Conservation (phyloP, 352 stramenopile genomes). For the Halophytophthora batemanensis region DNA sequence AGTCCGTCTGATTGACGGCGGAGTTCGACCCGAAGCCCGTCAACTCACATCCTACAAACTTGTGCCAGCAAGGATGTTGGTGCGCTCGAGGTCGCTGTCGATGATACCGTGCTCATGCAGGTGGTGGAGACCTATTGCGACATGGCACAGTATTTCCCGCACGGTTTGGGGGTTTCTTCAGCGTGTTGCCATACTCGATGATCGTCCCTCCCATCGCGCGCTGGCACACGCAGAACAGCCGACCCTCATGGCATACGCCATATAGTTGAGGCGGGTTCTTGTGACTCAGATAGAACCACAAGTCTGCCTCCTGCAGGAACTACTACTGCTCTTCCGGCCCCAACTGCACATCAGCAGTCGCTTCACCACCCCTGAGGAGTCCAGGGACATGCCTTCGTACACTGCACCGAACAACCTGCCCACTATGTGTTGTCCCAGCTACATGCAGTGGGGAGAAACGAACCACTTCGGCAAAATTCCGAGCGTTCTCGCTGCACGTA, state of each 20-base stretch:
- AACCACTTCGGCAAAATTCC: constrained; percentile 11
- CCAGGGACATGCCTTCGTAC: too few relatives aligned
- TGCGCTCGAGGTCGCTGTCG: constrained; percentile 29
- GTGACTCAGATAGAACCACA: constrained; percentile 25
- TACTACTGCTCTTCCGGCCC: background rate
- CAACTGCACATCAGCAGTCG: constrained; percentile 2
- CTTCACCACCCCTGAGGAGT: constrained; percentile 12
- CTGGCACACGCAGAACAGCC: constrained; percentile 19
- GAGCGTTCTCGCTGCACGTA: background rate
- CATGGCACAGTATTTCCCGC: constrained; percentile 2
- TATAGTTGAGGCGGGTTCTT: constrained; percentile 26
- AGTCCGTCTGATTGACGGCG: constrained; percentile 4
- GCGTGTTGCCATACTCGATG: background rate
- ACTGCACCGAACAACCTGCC: constrained; percentile 14
- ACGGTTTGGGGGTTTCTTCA: constrained; percentile 4
- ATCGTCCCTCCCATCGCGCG: constrained; percentile 1
- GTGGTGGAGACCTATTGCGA: constrained; percentile 17
- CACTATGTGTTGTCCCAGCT: constrained; percentile 11
- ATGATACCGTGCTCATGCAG: constrained; percentile 19
- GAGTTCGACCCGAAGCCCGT: constrained; percentile 19
- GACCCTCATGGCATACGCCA: constrained; percentile 17
- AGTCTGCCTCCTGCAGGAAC: constrained; percentile 15
- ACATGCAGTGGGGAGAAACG: constrained; percentile 18
- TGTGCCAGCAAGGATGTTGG: constrained; percentile 25
- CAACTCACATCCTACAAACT: constrained; percentile 12